A percentile compares a stretch with the other conserved stretches of the same genome.
Evolutionary conservation across 768 basidiomycete species (phyloP).

Genomic region (Omphalotus guepiniiformis): DNA sequence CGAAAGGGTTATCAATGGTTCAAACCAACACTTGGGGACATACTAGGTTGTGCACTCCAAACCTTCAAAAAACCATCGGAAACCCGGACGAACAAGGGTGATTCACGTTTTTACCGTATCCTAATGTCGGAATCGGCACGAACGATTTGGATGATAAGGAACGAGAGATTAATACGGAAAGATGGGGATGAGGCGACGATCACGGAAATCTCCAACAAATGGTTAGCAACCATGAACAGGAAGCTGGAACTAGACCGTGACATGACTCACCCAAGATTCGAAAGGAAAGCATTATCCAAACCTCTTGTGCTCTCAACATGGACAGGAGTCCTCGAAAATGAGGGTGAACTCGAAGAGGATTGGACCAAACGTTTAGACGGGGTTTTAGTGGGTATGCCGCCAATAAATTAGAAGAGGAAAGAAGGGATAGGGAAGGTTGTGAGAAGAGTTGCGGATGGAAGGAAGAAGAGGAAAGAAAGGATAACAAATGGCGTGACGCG

Average conservation of each 20-base stretch:
- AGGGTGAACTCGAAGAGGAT: slow-evolving; percentile 11
- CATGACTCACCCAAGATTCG: slow-evolving; percentile 10
- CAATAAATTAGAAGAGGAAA: no score
- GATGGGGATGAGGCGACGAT: slow-evolving; percentile 6
- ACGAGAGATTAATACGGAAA: slow-evolving; percentile 18
- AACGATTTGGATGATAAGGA: slow-evolving; percentile 25
- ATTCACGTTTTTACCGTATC: slow-evolving; percentile 18
- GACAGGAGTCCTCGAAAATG: slow-evolving; percentile 14
- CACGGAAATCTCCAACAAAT: slow-evolving; percentile 11
- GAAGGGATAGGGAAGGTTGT: no score
- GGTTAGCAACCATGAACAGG: slow-evolving; percentile 14
- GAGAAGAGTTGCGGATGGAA: no score
- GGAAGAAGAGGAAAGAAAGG: no score
- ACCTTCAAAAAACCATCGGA: not conserved
- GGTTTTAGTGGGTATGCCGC: slow-evolving; percentile 33
- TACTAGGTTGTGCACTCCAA: slow-evolving; percentile 16
- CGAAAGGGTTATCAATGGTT: slow-evolving; percentile 14
- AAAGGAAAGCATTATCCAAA: slow-evolving; percentile 8
- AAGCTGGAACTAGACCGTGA: slow-evolving; percentile 16
- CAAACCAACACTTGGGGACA: slow-evolving; percentile 12
- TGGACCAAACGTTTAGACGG: slow-evolving; percentile 17
- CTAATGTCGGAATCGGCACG: slow-evolving; percentile 24
- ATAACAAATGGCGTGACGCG: no score
- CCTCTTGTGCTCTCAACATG: slow-evolving; percentile 18
- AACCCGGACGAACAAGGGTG: slow-evolving; percentile 6